Conservation (phyloP, 495 filamentous ascomycete species). For the Bathelium albidoporum region DNA sequence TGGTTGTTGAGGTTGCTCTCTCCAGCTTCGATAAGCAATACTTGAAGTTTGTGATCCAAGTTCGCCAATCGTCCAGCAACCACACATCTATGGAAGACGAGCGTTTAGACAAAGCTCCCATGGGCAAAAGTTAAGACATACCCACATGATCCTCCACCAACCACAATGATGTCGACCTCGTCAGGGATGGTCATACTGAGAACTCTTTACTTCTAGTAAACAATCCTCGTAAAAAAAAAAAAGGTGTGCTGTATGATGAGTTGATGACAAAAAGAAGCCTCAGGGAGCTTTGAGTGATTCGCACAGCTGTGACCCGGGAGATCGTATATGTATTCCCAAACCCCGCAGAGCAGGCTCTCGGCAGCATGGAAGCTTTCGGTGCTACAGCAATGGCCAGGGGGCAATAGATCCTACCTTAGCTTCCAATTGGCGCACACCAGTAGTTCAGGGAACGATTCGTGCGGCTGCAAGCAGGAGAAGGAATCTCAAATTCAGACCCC, state of each 20-base stretch:
- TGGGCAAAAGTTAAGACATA: conserved; percentile 4
- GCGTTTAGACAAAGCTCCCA: neutral
- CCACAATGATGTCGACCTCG: conserved; percentile 78
- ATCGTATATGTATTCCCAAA: neutral
- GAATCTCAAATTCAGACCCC: neutral
- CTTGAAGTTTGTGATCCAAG: conserved; percentile 68
- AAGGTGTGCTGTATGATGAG: too few species aligned
- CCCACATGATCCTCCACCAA: conserved; percentile 47
- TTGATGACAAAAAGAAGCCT: neutral
- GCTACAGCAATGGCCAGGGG: neutral
- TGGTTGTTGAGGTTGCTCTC: conserved; percentile 75
- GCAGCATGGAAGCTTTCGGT: neutral
- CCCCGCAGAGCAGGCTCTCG: conserved; percentile 1
- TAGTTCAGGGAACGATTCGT: neutral
- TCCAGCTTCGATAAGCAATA: conserved; percentile 68
- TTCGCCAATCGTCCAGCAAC: conserved; percentile 72
- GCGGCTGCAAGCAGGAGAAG: neutral
- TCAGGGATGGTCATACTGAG: conserved; percentile 33
- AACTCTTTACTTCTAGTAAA: too few species aligned
- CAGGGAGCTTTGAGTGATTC: neutral
- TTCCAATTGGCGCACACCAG: neutral
- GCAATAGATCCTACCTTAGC: neutral
- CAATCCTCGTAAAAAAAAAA: too few species aligned
- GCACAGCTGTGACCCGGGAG: neutral
- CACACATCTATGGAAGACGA: conserved; percentile 33